Percentiles rank a stretch among this genome's conserved stretches.
Conservation (phyloP, 306 rosid genomes). For the Malus fusca region DNA sequence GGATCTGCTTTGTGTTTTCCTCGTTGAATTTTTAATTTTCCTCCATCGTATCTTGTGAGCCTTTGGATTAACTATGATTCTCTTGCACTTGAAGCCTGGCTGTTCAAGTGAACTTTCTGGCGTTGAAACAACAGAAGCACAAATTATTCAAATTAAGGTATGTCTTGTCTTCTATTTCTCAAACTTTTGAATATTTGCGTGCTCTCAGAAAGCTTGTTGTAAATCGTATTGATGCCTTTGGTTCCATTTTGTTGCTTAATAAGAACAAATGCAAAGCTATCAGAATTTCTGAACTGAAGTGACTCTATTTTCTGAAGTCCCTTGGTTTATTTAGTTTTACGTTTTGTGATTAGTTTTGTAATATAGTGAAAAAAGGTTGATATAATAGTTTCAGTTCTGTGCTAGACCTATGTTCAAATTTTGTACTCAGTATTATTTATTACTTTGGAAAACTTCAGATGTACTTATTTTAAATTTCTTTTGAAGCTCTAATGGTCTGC, state of each 20-base stretch:
- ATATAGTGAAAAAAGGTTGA: neutral
- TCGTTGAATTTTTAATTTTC: neutral
- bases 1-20: neutral
- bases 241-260: neutral
- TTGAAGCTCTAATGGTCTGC: neutral
- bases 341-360: neutral
- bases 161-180: slow-evolving; percentile 8
- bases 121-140: slow-evolving; percentile 57
- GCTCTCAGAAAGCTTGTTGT: neutral
- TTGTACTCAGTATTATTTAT: neutral
- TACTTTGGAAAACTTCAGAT: neutral
- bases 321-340: neutral
- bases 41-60: neutral
- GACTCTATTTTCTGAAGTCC: neutral
- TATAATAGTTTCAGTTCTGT: neutral
- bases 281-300: neutral
- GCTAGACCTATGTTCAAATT: neutral
- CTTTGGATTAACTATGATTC: slow-evolving; percentile 13
- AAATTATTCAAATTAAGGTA: slow-evolving; percentile 91
- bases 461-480: neutral
- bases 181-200: neutral
- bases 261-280: neutral
- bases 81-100: slow-evolving; percentile 67
- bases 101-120: slow-evolving; percentile 91
- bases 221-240: neutral